Evolutionary conservation across 1,139 yeast genomes (phyloP), one percentile per base, ranked within the genome.

Genomic region (Taiozyma sp.): DNA sequence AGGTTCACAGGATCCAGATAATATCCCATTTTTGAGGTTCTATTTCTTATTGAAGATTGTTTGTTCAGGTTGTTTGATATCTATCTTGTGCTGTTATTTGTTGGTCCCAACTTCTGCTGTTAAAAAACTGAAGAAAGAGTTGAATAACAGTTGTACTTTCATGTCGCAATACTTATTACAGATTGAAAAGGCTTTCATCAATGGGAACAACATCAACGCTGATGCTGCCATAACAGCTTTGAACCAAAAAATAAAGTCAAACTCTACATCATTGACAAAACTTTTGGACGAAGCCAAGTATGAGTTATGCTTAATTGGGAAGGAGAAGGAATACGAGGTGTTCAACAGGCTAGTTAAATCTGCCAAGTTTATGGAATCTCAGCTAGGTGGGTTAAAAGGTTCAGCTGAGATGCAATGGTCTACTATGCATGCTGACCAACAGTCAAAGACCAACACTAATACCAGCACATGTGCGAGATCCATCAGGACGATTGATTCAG

Each of bases 391-490:
- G 0, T 70, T 89, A 56, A 71, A 81, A 54, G 77, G 85, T 41
- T 84, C 92, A 12, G 79, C 83, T 2, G 86, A 83, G 53, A 84
- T 85, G 72, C 87, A 84, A 62, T 75, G 81, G 76, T 74, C 74
- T 38, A 66, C 83, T 30, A 67, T 83, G 22, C 75, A 72, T 51
- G 43, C 48, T n/a, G 45, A 46, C 14, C 41, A 44, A 14, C 16
- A 32, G 9, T 38, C 47, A 8, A 19, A 23, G 4, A 24, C 44
- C 29, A 44, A 39, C n/a, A 41, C 13, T 3, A 9, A 39, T 8
- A 43, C 48, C 9, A 30, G 24, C 5, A 29, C 45, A 10, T 48
- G 50, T 29, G 14, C 24, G 3, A 41, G 39, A 13, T 50, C 58
- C 2, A 48, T 53, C 6, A 38, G 49, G 3, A 51, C 58, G 1